Percentiles rank a stretch among this genome's conserved stretches.
phyloP scores from a whole-genome alignment of 225 moss, liverwort and hornwort genomes.

The Polytrichum formosum region DNA sequence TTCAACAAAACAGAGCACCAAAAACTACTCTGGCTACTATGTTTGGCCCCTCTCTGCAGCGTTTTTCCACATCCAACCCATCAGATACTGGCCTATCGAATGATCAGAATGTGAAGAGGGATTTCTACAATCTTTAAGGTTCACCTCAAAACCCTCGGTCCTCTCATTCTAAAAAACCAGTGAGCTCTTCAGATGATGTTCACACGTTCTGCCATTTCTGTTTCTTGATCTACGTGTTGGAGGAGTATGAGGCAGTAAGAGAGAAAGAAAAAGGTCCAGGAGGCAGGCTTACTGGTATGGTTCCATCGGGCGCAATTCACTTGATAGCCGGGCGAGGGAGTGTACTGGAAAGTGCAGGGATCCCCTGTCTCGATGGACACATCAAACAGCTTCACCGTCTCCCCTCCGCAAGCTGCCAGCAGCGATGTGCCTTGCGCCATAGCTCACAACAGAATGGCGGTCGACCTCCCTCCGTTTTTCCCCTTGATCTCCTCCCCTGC shows the following conservation, averaged over 20 bases:
- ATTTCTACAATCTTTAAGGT: background rate
- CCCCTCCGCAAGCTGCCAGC: constrained; percentile 94
- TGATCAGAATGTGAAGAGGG: too few relatives aligned
- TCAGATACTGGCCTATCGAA: too few relatives aligned
- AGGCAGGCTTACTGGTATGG: constrained; percentile 75
- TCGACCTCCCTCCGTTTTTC: background rate
- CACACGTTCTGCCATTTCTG: background rate
- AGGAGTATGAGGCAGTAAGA: too few relatives aligned
- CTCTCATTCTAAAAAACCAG: background rate
- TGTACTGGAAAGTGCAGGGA: constrained; percentile 89
- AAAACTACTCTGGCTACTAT: background rate
- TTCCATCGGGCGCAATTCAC: constrained; percentile 99
- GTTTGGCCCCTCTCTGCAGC: background rate
- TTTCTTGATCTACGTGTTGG: constrained; percentile 9
- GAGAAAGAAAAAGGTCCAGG: background rate
- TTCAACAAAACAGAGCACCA: too few relatives aligned
- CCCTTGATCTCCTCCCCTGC: background rate
- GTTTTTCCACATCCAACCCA: background rate
- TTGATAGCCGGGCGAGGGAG: constrained; percentile 84
- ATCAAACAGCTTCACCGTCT: constrained; percentile 97
- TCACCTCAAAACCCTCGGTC: background rate
- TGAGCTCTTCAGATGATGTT: constrained; percentile 6
- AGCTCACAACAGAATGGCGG: constrained; percentile 5
- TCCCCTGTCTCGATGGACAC: constrained; percentile 89
- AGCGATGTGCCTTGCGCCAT: constrained; percentile 54